These are phyloP conservation scores for Coniochaeta sp. DNA, from an alignment of 2,329 filamentous ascomycete genomes.

Conservation along the genomic window DNA sequence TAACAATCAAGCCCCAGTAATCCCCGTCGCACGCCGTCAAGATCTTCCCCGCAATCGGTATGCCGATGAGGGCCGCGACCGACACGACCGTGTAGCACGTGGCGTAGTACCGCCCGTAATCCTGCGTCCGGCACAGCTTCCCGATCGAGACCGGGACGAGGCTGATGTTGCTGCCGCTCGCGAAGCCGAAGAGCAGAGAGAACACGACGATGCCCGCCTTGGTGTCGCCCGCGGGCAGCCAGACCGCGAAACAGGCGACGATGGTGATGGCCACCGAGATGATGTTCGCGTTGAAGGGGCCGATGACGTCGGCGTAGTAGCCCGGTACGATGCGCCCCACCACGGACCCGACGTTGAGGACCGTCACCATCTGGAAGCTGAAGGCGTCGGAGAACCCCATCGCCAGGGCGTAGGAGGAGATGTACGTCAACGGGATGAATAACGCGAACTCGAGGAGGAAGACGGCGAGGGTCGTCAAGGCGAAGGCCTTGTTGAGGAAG, in stretches of 20 bases:
- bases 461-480: slow-evolving; percentile 57
- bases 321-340: slow-evolving; percentile 75
- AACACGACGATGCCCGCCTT: slow-evolving; percentile 64
- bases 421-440: slow-evolving; percentile 76
- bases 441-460: slow-evolving; percentile 70
- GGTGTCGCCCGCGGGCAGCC: slow-evolving; percentile 60
- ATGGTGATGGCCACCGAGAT: slow-evolving; percentile 53
- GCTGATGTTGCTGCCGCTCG: slow-evolving; percentile 71
- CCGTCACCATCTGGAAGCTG: slow-evolving; percentile 70
- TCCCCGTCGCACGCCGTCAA: slow-evolving; percentile 47
- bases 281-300: slow-evolving; percentile 79
- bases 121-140: slow-evolving; percentile 70
- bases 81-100: slow-evolving; percentile 78
- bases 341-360: slow-evolving; percentile 76
- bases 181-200: slow-evolving; percentile 71
- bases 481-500: slow-evolving; percentile 54
- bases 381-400: slow-evolving; percentile 58
- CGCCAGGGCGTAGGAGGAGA: slow-evolving; percentile 66
- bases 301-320: slow-evolving; percentile 71
- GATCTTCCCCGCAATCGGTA: slow-evolving; percentile 63
- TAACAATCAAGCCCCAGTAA: slow-evolving; percentile 61
- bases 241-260: slow-evolving; percentile 63
- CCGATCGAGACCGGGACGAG: slow-evolving; percentile 81
- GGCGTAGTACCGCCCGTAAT: slow-evolving; percentile 81
- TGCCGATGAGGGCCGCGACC: slow-evolving; percentile 64